A percentile compares a stretch with the other conserved stretches of the same genome.
phyloP scores from a whole-genome alignment of 768 basidiomycete genomes.

The Cystobasidium ongulense region DNA sequence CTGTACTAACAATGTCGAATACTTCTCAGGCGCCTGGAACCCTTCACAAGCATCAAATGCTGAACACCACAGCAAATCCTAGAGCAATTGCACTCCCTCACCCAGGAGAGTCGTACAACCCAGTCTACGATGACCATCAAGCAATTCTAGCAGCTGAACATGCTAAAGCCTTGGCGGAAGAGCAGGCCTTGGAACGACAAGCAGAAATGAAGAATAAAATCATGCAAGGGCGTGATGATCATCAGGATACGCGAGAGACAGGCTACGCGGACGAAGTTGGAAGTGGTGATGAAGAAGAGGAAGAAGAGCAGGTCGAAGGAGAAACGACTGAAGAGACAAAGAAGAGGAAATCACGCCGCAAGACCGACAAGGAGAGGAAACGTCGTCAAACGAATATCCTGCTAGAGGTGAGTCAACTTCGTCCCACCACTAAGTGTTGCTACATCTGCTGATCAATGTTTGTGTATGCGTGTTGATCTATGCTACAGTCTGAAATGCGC shows the following conservation, averaged over 20 bases:
- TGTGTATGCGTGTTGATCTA: neutral
- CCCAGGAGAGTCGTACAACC: slow-evolving; percentile 40
- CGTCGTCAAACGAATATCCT: neutral
- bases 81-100: slow-evolving; percentile 38
- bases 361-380: slow-evolving; percentile 29
- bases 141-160: slow-evolving; percentile 36
- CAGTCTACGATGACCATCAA: slow-evolving; percentile 36
- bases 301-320: slow-evolving; percentile 26
- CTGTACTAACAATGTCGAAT: neutral
- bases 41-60: slow-evolving; percentile 32
- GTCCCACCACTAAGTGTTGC: neutral
- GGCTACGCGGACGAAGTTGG: slow-evolving; percentile 39
- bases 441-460: neutral
- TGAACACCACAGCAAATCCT: neutral
- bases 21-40: slow-evolving; percentile 33
- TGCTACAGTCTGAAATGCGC: neutral
- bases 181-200: slow-evolving; percentile 30
- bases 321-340: slow-evolving; percentile 33
- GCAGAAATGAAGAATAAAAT: slow-evolving; percentile 32
- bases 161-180: slow-evolving; percentile 34
- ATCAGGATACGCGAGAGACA: neutral
- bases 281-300: slow-evolving; percentile 34
- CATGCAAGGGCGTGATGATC: neutral
- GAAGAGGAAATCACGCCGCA: slow-evolving; percentile 36
- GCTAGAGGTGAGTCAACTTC: neutral